Evolutionary conservation across 1,284 basidiomycete species (phyloP).

Genomic region (Chondrostereum purpureum): DNA sequence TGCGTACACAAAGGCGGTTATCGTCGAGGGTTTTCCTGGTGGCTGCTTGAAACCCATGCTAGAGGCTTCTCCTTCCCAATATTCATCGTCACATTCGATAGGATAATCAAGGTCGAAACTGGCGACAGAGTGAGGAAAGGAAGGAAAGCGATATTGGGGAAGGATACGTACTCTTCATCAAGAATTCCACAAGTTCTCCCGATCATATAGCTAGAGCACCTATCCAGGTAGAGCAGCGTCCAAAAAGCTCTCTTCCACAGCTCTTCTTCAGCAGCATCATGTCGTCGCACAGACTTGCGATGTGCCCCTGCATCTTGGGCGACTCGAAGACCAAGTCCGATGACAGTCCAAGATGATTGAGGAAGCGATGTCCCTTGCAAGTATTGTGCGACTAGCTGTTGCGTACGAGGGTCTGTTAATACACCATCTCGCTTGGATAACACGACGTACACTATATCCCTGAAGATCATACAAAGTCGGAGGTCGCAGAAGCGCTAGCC

Average conservation of each 20-base stretch:
- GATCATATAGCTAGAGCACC: constrained; percentile 14
- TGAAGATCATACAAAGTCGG: not conserved
- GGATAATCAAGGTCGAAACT: constrained; percentile 13
- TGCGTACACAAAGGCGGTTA: constrained; percentile 7
- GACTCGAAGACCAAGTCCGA: constrained; percentile 7
- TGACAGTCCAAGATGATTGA: not conserved
- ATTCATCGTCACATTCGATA: constrained; percentile 14
- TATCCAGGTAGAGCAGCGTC: constrained; percentile 4
- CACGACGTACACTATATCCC: not conserved
- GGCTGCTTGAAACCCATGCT: constrained; percentile 11
- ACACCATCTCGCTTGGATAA: not conserved
- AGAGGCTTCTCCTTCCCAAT: constrained; percentile 10
- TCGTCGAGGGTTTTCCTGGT: constrained; percentile 11
- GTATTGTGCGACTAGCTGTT: not conserved
- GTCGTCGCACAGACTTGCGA: too few species aligned
- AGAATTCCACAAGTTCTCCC: constrained; percentile 9
- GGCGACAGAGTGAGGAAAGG: not conserved
- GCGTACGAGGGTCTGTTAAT: not conserved
- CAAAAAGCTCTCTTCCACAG: constrained; percentile 13
- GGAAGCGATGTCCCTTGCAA: not conserved
- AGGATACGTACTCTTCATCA: constrained; percentile 3
- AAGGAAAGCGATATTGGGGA: not conserved
- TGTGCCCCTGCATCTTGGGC: constrained; percentile 12
- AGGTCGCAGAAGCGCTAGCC: not conserved
- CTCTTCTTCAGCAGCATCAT: constrained; percentile 11